Base-by-base conservation (phyloP, 176 grass and related monocot species). In the Oryza glaberrima region DNA sequence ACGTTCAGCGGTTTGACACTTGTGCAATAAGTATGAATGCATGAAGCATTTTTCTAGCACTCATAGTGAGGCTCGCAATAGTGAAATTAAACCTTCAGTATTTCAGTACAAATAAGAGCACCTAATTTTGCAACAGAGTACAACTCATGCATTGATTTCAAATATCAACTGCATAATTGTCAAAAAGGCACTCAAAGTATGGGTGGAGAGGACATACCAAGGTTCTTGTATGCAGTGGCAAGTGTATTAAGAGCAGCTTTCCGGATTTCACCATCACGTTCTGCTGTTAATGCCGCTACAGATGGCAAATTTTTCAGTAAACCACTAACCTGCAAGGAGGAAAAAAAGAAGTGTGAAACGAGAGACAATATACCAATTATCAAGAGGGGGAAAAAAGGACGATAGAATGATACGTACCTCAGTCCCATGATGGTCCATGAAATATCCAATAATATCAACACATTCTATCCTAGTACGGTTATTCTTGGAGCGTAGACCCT, bases 231-330 rank as follows among this genome's bases (percentile, higher is more conserved):
- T 68, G 96, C 96, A 71, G 91, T 96, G 69, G 96, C 96, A 90
- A 99, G 90, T 12, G 92, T 96, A 84, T 99, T 99, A 76, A 99
- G 91, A 86, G 94, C 94, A 84, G 94, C 91, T 87, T 99, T 99
- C 84, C 96, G 89, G 47, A 91, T 94, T 87, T 99, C 96, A 91
- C 96, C 96, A 77, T 99, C 96, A 30, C 96, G 89, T 66, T 99
- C 96, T 78, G 93, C 91, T 79, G 94, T 96, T 82, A 99, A 80
- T 67, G 87, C 88, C 19, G 94, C 96, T 76, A 99, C 94, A 81
- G 91, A 91, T 80, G 94, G 94, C 88, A 99, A 88, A 81, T 89
- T 96, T 93, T 99, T 99, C 86, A 94, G 87, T 69, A 96, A 94
- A 26, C 96, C 96, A 94, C 91, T 89, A 84, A 99, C 94, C 96